A percentile compares a stretch with the other conserved stretches of the same genome.
phyloP scores from a whole-genome alignment of 108 stramenopile genomes.

The Skeletonema costatum region DNA sequence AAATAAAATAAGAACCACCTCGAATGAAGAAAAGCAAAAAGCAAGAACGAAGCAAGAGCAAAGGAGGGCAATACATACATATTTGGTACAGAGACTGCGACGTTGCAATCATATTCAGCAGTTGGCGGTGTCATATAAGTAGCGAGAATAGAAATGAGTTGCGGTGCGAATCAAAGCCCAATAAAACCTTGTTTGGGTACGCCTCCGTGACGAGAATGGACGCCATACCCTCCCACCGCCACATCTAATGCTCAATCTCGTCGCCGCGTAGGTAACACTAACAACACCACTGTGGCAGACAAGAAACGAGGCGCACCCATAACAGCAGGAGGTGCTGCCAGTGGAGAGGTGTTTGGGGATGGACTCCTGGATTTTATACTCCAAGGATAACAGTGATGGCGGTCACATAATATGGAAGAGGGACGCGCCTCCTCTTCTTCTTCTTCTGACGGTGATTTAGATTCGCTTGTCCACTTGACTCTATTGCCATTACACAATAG shows the following conservation, averaged over 20 bases:
- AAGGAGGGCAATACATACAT: too few species aligned
- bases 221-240: not conserved
- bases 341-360: slow-evolving; percentile 11
- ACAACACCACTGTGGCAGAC: not conserved
- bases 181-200: slow-evolving; percentile 18
- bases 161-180: not conserved
- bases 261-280: not conserved
- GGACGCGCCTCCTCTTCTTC: not conserved
- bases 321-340: not conserved
- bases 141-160: not conserved
- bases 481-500: not conserved
- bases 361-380: slow-evolving; percentile 31
- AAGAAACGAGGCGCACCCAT: slow-evolving; percentile 12
- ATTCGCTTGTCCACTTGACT: not conserved
- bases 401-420: not conserved
- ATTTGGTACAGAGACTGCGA: too few species aligned
- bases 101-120: too few species aligned
- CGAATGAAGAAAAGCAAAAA: too few species aligned
- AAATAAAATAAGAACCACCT: too few species aligned
- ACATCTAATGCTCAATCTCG: not conserved
- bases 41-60: too few species aligned
- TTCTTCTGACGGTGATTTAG: not conserved
- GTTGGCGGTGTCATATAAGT: too few species aligned
- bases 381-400: not conserved
- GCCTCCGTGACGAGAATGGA: not conserved